Conservation (phyloP, 2,329 filamentous ascomycete genomes). For the Orbilia ellipsospora region DNA sequence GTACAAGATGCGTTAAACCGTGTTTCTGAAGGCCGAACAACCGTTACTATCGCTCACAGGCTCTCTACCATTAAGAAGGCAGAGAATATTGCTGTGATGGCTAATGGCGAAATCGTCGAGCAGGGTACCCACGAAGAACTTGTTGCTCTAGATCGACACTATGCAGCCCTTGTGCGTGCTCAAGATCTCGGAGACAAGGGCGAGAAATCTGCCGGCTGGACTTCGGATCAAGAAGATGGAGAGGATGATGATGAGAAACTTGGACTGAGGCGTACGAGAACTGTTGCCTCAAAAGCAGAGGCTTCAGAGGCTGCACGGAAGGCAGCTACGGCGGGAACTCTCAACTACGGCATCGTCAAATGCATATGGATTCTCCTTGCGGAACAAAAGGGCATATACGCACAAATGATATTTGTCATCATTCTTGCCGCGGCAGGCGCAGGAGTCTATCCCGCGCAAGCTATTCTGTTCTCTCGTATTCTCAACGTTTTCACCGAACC, state of each 20-base stretch:
- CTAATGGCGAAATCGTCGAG: slow-evolving; percentile 77
- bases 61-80: slow-evolving; percentile 80
- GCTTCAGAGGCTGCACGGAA: slow-evolving; percentile 38
- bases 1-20: slow-evolving; percentile 71
- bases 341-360: slow-evolving; percentile 63
- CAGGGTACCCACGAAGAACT: slow-evolving; percentile 80
- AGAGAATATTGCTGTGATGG: slow-evolving; percentile 80
- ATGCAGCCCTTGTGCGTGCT: slow-evolving; percentile 74
- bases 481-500: slow-evolving; percentile 66
- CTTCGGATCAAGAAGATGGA: slow-evolving; percentile 42
- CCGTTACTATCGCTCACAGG: slow-evolving; percentile 82
- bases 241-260: slow-evolving; percentile 53
- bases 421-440: slow-evolving; percentile 63
- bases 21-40: slow-evolving; percentile 72
- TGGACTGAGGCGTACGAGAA: slow-evolving; percentile 40
- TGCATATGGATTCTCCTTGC: slow-evolving; percentile 70
- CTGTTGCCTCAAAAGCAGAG: slow-evolving; percentile 41
- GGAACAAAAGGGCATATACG: slow-evolving; percentile 67
- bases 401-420: slow-evolving; percentile 67
- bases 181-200: slow-evolving; percentile 68
- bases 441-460: slow-evolving; percentile 66
- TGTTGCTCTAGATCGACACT: slow-evolving; percentile 71
- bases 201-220: slow-evolving; percentile 32
- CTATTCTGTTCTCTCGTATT: slow-evolving; percentile 69
- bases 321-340: slow-evolving; percentile 56